Conservation (phyloP, 2,329 filamentous ascomycete genomes). For the Pseudogymnoascus verrucosus region DNA sequence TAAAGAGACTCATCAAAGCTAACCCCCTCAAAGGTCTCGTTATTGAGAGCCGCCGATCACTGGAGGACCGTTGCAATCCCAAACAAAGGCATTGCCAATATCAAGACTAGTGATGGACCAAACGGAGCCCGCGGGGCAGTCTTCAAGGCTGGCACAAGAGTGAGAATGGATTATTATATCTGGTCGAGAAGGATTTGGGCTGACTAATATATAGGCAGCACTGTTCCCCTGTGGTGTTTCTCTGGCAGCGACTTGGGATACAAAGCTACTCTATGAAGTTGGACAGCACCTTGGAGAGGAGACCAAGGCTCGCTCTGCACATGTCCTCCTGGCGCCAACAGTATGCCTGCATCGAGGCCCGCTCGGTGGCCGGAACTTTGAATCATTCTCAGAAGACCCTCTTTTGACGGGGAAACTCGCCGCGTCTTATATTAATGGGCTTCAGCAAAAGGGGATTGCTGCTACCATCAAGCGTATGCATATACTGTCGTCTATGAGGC, state of each 20-base stretch:
- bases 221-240: slow-evolving; percentile 74
- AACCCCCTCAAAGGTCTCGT: slow-evolving; percentile 40
- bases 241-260: slow-evolving; percentile 73
- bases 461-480: slow-evolving; percentile 68
- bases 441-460: slow-evolving; percentile 65
- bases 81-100: slow-evolving; percentile 53
- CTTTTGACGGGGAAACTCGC: slow-evolving; percentile 67
- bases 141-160: slow-evolving; percentile 60
- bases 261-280: slow-evolving; percentile 58
- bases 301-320: slow-evolving; percentile 62
- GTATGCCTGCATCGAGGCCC: slow-evolving; percentile 78
- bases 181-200: neutral
- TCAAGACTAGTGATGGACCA: slow-evolving; percentile 62
- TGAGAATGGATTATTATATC: slow-evolving; percentile 23
- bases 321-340: slow-evolving; percentile 68
- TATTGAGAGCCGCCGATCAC: slow-evolving; percentile 56
- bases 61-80: slow-evolving; percentile 61
- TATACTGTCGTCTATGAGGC: neutral
- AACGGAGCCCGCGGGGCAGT: slow-evolving; percentile 62
- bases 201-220: slow-evolving; percentile 47
- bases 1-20: slow-evolving; percentile 6
- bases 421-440: slow-evolving; percentile 61
- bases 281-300: slow-evolving; percentile 66
- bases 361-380: slow-evolving; percentile 77
- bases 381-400: slow-evolving; percentile 80